Percentiles rank a stretch among this genome's conserved stretches.
Conservation (phyloP, 2,329 filamentous ascomycete genomes). For the Fusarium oxysporum region DNA sequence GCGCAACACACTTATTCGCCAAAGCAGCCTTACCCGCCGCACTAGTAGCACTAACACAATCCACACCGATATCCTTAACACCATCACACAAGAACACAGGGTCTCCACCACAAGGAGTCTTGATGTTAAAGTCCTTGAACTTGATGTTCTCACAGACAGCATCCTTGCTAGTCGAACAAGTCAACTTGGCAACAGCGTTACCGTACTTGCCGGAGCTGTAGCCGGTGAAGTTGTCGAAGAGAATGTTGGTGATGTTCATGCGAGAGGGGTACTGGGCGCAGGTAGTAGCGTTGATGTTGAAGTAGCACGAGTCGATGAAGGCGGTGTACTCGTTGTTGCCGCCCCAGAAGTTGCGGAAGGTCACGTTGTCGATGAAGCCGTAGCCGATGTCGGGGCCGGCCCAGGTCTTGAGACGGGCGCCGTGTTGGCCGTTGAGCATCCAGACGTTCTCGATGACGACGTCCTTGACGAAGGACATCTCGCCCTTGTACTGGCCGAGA, state of each 20-base stretch:
- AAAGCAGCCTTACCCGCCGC: conserved; percentile 36
- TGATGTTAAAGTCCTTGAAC: conserved; percentile 40
- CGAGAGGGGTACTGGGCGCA: conserved; percentile 40
- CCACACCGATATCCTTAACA: conserved; percentile 37
- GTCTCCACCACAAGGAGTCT: conserved; percentile 35
- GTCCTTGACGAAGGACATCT: conserved; percentile 42
- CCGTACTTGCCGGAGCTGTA: conserved; percentile 42
- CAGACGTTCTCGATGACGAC: conserved; percentile 44
- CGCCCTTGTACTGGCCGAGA: conserved; percentile 39
- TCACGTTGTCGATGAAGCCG: conserved; percentile 42
- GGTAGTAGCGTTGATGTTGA: conserved; percentile 34
- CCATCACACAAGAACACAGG: conserved; percentile 41
- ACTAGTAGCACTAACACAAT: conserved; percentile 34
- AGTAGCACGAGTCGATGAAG: conserved; percentile 44
- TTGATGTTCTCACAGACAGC: conserved; percentile 44
- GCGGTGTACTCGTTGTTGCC: conserved; percentile 41
- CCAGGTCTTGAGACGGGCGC: conserved; percentile 43
- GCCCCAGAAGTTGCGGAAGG: conserved; percentile 44
- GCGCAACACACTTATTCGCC: conserved; percentile 32
- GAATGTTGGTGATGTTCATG: conserved; percentile 43
- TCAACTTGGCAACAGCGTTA: conserved; percentile 35
- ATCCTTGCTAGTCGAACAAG: conserved; percentile 38
- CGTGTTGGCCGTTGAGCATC: conserved; percentile 44
- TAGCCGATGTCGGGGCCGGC: conserved; percentile 39
- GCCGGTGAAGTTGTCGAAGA: conserved; percentile 44